Percentiles rank a stretch among this genome's conserved stretches.
phyloP scores from a whole-genome alignment of 1,284 basidiomycete species.

The Pseudozyma hubeiensis region DNA sequence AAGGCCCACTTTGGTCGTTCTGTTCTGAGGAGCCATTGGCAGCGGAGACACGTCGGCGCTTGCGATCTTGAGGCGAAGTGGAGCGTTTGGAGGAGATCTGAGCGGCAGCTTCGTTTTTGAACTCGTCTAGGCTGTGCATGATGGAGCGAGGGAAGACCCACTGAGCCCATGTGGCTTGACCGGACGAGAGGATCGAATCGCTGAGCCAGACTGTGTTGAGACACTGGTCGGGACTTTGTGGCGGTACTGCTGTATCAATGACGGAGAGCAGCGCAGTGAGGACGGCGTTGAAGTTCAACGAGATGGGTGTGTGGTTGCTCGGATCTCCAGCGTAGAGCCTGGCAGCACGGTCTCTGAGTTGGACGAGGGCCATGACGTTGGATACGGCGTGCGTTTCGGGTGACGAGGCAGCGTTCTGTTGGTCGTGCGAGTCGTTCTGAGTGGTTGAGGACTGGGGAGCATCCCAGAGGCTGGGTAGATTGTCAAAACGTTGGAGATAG shows the following conservation, averaged over 20 bases:
- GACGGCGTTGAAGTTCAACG: constrained; percentile 36
- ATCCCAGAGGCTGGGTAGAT: constrained; percentile 20
- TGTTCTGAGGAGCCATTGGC: neutral
- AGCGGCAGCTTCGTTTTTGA: constrained; percentile 13
- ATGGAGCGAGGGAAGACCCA: constrained; percentile 44
- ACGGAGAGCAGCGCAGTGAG: constrained; percentile 35
- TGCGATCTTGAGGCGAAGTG: constrained; percentile 15
- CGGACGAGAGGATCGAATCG: constrained; percentile 19
- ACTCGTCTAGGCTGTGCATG: constrained; percentile 28
- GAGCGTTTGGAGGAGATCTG: neutral
- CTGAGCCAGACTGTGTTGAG: constrained; percentile 37
- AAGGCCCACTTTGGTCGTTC: neutral
- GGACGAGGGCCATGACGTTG: constrained; percentile 40
- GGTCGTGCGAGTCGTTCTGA: neutral
- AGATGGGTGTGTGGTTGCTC: constrained; percentile 12
- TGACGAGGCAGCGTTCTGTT: constrained; percentile 3
- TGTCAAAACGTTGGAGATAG: constrained; percentile 39
- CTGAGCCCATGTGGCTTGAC: constrained; percentile 35
- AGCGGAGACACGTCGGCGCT: constrained; percentile 31
- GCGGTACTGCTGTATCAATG: constrained; percentile 34
- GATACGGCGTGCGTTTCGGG: neutral
- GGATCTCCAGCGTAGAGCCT: constrained; percentile 26
- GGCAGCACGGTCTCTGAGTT: constrained; percentile 38
- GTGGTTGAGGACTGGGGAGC: neutral
- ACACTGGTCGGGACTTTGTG: constrained; percentile 3